Percentiles rank a stretch among this genome's conserved stretches.
Conservation (phyloP, 73 alveolate species). For the Durusdinium trenchii region DNA sequence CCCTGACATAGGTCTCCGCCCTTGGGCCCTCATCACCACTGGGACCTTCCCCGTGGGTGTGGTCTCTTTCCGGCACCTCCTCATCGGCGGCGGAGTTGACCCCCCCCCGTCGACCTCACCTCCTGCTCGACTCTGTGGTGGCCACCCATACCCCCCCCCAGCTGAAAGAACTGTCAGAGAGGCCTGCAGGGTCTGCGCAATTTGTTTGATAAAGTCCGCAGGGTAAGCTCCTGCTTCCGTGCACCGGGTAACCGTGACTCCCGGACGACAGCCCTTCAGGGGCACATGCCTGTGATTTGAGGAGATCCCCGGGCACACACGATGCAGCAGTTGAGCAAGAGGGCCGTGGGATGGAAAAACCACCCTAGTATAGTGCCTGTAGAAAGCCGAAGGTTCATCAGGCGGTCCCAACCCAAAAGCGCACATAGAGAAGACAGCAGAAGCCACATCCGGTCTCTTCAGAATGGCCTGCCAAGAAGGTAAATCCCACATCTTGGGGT, state of each 20-base stretch:
- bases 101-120: too few relatives aligned
- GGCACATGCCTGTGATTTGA: neutral
- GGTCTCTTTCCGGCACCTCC: too few relatives aligned
- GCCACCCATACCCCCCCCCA: too few relatives aligned
- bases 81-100: too few relatives aligned
- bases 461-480: neutral
- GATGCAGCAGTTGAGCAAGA: neutral
- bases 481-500: neutral
- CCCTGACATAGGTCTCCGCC: too few relatives aligned
- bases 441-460: neutral
- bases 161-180: too few relatives aligned
- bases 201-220: neutral
- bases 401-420: constrained; percentile 50
- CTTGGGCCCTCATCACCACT: too few relatives aligned
- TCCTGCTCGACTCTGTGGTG: too few relatives aligned
- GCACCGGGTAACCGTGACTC: neutral
- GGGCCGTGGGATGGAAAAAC: neutral
- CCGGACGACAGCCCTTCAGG: neutral
- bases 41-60: too few relatives aligned
- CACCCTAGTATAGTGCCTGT: neutral
- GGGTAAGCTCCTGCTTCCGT: constrained; percentile 28
- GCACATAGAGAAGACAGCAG: too few relatives aligned
- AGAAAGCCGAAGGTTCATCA: neutral
- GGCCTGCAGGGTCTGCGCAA: too few relatives aligned
- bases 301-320: constrained; percentile 2